These are phyloP conservation scores for Aaosphaeria arxii DNA, from an alignment of 2,329 filamentous ascomycete species.

Conservation along the genomic window DNA sequence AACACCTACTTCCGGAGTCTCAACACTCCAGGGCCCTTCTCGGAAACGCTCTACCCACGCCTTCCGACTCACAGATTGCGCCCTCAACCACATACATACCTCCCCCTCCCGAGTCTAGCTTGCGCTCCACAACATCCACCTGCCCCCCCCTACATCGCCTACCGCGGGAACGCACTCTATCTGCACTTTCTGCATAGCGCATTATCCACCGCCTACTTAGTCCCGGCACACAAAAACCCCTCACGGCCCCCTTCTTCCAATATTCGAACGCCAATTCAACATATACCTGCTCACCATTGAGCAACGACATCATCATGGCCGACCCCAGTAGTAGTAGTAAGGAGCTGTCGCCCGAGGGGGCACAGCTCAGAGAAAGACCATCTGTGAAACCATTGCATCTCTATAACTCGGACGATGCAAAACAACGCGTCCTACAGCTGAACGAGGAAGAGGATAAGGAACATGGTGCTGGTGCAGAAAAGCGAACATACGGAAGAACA, in stretches of 20 bases:
- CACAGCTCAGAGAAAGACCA: constrained; percentile 27
- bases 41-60: not conserved
- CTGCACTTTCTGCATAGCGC: constrained; percentile 22
- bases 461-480: constrained; percentile 52
- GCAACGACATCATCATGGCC: constrained; percentile 19
- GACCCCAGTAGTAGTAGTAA: constrained; percentile 8
- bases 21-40: constrained; percentile 30
- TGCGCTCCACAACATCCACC: not conserved
- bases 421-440: constrained; percentile 48
- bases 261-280: too few species aligned
- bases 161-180: constrained; percentile 9
- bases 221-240: constrained; percentile 10
- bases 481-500: constrained; percentile 87
- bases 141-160: constrained; percentile 1
- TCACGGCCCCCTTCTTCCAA: constrained; percentile 8
- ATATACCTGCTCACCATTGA: not conserved
- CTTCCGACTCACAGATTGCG: not conserved
- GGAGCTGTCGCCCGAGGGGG: constrained; percentile 23
- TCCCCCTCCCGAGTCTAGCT: not conserved
- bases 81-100: not conserved
- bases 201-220: constrained; percentile 14
- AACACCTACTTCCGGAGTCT: constrained; percentile 26
- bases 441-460: constrained; percentile 49
- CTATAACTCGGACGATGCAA: constrained; percentile 36
- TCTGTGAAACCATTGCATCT: constrained; percentile 27